Evolutionary conservation across 352 stramenopile species (phyloP), one percentile per base, ranked within the genome.

Genomic region (Pythium diclinum): DNA sequence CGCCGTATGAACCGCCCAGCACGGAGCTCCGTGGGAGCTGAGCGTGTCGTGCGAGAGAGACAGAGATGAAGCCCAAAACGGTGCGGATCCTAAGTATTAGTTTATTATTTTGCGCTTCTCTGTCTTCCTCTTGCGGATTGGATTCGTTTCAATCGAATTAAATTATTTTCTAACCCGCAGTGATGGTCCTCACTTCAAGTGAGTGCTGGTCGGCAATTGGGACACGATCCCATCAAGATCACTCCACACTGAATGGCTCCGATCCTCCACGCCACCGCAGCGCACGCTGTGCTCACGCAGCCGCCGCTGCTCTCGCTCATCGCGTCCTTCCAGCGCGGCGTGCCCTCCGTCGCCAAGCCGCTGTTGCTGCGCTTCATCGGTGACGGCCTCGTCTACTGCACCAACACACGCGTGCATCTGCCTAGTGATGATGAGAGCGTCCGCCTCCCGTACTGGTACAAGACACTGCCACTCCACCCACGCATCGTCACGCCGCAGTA

Each of bases 1-100:
- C 23, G 55, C 55, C 21, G 25, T 17, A 19, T 49, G 16, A 49
- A 17, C n/a, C n/a, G 14, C 38, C 11, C 33, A 9, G 33, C 33
- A 40, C 11, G 6, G 11, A 40, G 33, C 38, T 46, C 16, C 42
- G 16, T 49, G 42, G 25, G 25, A 21, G 42, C 42, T 49, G 42
- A 19, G 42, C n/a, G 42, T 25, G 14, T 47, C 28, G 33, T 34
- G 33, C 28, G 55, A 48, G 16, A 51, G 36, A 36, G 8, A 21
- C 16, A 13, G 48, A 38, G 48, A 28, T 32, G 21, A 32, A 36
- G 19, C 53, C 28, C 53, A 59, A 21, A 17, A 30, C 23, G 33
- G 53, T 68, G 56, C 68, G 49, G 56, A 68, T 66, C 55, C 32
- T 73, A 54, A 73, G 57, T 71, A 68, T 72, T 68, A 72, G 53